phyloP scores from a whole-genome alignment of 805 yeast species.

The Sporopachydermia quercuum region DNA sequence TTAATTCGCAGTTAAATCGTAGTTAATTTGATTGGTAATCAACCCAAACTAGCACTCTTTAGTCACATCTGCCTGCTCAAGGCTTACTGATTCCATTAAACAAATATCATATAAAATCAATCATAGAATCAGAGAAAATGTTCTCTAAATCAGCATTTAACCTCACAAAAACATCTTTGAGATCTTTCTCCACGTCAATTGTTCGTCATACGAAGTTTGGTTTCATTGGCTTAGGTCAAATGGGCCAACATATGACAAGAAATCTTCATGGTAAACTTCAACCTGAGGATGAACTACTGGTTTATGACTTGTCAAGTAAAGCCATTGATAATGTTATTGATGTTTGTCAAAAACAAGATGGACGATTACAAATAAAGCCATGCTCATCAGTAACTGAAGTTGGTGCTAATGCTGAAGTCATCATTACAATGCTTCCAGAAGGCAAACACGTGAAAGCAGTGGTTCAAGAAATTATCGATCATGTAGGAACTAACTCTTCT shows the following conservation, averaged over 20 bases:
- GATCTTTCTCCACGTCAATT: not conserved
- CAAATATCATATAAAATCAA: too few species aligned
- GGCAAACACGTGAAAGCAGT: conserved; percentile 32
- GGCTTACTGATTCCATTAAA: too few species aligned
- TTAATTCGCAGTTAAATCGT: too few species aligned
- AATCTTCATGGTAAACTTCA: conserved; percentile 28
- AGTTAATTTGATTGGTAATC: too few species aligned
- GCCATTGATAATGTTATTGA: conserved; percentile 17
- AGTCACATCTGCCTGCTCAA: too few species aligned
- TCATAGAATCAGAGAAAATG: too few species aligned
- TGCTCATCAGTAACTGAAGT: conserved; percentile 14
- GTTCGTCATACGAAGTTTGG: conserved; percentile 24
- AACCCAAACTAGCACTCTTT: too few species aligned
- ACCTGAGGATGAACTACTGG: conserved; percentile 25
- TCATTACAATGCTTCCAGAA: conserved; percentile 41
- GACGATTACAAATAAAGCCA: conserved; percentile 10
- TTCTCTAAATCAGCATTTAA: too few species aligned
- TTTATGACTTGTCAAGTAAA: conserved; percentile 25
- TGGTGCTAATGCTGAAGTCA: conserved; percentile 22
- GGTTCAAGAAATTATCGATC: conserved; percentile 23
- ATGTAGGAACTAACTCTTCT: conserved; percentile 12
- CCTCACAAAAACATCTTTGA: too few species aligned
- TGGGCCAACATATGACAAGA: conserved; percentile 42
- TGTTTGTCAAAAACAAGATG: conserved; percentile 14
- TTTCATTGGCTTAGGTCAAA: conserved; percentile 41